Percentiles rank a stretch among this genome's conserved stretches.
These are phyloP conservation scores for Fusarium foetens DNA, from an alignment of 2,329 filamentous ascomycete genomes.

Conservation along the genomic window DNA sequence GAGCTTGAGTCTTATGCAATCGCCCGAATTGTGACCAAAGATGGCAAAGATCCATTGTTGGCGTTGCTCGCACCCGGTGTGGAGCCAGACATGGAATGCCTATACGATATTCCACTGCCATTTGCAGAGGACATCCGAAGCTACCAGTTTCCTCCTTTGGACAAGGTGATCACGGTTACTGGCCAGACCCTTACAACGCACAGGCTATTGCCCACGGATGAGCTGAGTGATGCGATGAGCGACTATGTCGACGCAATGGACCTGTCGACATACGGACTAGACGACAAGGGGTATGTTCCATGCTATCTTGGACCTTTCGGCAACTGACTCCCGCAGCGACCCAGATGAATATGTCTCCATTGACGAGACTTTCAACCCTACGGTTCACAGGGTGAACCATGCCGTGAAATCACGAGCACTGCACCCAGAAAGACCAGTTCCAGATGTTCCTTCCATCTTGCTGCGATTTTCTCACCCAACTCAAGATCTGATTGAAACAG, in stretches of 20 bases:
- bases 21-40: slow-evolving; percentile 85
- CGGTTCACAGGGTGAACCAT: slow-evolving; percentile 89
- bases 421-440: slow-evolving; percentile 72
- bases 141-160: slow-evolving; percentile 92
- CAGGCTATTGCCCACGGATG: slow-evolving; percentile 80
- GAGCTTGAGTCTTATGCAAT: slow-evolving; percentile 89
- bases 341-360: slow-evolving; percentile 76
- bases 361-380: slow-evolving; percentile 84
- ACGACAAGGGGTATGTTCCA: slow-evolving; percentile 75
- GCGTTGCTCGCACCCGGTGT: slow-evolving; percentile 83
- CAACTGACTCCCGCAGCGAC: slow-evolving; percentile 48
- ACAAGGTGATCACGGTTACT: slow-evolving; percentile 86
- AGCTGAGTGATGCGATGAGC: slow-evolving; percentile 83
- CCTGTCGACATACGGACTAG: slow-evolving; percentile 73
- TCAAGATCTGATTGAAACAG: slow-evolving; percentile 68
- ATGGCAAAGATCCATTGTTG: slow-evolving; percentile 80
- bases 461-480: slow-evolving; percentile 80
- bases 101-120: slow-evolving; percentile 89
- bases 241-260: slow-evolving; percentile 96
- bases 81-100: slow-evolving; percentile 81
- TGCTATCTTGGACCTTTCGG: not conserved
- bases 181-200: slow-evolving; percentile 84
- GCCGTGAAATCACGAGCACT: slow-evolving; percentile 86
- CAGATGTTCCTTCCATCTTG: slow-evolving; percentile 71
- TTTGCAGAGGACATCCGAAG: slow-evolving; percentile 91